These are phyloP conservation scores for Tripterygium wilfordii DNA, from an alignment of 177 flowering plant species.

Conservation along the genomic window DNA sequence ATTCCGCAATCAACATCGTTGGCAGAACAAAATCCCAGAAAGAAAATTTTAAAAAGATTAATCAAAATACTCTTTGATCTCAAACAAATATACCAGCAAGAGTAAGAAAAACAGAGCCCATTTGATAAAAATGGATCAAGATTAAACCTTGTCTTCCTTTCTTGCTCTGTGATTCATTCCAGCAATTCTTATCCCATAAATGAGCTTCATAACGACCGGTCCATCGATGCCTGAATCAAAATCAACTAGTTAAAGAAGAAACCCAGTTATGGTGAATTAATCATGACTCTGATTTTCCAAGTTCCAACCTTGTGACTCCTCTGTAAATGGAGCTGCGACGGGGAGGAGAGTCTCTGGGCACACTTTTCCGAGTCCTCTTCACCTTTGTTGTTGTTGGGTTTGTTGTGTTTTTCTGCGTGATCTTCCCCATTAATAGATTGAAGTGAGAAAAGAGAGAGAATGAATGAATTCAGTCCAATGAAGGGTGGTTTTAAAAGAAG, in stretches of 20 bases:
- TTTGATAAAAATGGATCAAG: not conserved
- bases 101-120: no score
- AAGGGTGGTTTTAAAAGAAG: not conserved
- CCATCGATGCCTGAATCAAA: constrained; percentile 70
- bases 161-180: constrained; percentile 75
- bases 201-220: constrained; percentile 94
- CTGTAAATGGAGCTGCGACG: constrained; percentile 66
- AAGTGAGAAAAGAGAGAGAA: not conserved
- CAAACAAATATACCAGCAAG: no score
- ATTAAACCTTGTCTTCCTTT: constrained; percentile 84
- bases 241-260: not conserved
- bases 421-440: constrained; percentile 33
- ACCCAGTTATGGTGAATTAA: no score
- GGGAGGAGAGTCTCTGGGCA: constrained; percentile 59
- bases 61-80: no score
- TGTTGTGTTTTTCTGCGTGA: constrained; percentile 19
- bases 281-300: not conserved
- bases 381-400: constrained; percentile 13
- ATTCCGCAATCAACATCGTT: constrained; percentile 2
- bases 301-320: constrained; percentile 62
- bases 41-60: no score
- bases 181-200: constrained; percentile 88
- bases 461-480: not conserved
- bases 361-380: constrained; percentile 50
- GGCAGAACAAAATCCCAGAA: not conserved